Base-by-base conservation (phyloP, 106 monocot genomes). In the Apostasia ramifera region DNA sequence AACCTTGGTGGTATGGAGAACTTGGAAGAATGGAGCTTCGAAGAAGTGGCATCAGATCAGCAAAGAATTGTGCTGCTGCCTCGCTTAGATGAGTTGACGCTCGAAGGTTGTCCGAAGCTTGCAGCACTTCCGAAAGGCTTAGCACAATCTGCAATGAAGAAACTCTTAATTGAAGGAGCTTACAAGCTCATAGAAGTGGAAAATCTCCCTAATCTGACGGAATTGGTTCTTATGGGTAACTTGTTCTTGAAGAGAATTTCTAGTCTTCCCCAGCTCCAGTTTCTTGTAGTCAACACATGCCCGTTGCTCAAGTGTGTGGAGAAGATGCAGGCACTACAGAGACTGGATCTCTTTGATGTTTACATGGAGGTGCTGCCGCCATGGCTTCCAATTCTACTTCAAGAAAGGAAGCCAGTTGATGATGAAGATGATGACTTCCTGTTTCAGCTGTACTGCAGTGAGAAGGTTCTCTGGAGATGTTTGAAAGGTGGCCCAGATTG, bases 21-120 rank as follows among this genome's bases (percentile, higher is more conserved):
- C 8, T 14, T 49, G 40, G 68, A 68, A 53, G 68, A 68, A 11
- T 68, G 68, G 68, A 11, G 2, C 5, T 68, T 49, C 4, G 9
- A 39, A 40, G 52, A 53, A 40, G 52, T 11, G 41, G 15, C 4
- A 7, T 3, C 40, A 2, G 68, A 53, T 40, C 14, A 15, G 14
- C 26, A 11, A 8, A 54, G 8, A 4, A 5, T 8, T 1, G 37
- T 40, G 8, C 6, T 68, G 61, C 47, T 68, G n/a, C 68, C 68
- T 53, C 52, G 47, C 11, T 40, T 68, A 10, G 8, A 39, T 5
- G 2, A 10, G 4, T 5, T 68, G 53, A 3, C 10, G 0, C 5
- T 68, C 4, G 40, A 39, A 3, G 41, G 37, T 13, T 68, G 68
- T 42, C 68, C 68, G 2, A 68, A 40, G 50, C 41, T 68, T 15